A percentile compares a stretch with the other conserved stretches of the same genome.
Evolutionary conservation across 257 asterid species (phyloP).

Genomic region (Fraxinus anomala): DNA sequence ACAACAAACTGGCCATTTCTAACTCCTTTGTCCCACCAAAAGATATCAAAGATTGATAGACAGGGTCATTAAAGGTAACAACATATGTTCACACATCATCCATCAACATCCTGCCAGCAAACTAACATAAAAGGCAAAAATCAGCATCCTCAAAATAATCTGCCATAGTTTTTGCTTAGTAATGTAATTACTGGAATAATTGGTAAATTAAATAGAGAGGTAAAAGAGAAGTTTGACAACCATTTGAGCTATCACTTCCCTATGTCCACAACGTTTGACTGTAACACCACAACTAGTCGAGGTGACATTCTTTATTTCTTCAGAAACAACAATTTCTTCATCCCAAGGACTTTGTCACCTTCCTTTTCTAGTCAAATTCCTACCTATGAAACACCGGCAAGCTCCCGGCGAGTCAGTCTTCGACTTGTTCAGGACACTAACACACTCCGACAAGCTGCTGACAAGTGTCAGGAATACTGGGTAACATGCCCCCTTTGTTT

Average conservation of each 20-base stretch:
- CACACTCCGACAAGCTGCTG: too few relatives aligned
- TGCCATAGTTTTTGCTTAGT: background rate
- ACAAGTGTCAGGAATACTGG: too few relatives aligned
- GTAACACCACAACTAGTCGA: background rate
- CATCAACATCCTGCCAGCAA: slow-evolving; percentile 25
- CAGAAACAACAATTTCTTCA: background rate
- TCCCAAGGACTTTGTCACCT: background rate
- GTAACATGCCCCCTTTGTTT: too few relatives aligned
- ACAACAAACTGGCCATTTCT: slow-evolving; percentile 59
- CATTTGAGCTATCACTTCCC: background rate
- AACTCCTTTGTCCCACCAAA: slow-evolving; percentile 39
- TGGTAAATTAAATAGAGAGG: background rate
- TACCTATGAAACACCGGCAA: too few relatives aligned
- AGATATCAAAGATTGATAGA: slow-evolving; percentile 18
- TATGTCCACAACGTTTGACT: background rate
- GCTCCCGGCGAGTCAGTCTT: too few relatives aligned
- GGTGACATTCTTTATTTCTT: background rate
- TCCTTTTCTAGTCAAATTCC: background rate
- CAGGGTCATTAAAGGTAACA: slow-evolving; percentile 31
- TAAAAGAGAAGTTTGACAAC: slow-evolving; percentile 1
- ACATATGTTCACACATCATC: slow-evolving; percentile 34
- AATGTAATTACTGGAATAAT: background rate
- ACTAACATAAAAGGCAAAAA: background rate
- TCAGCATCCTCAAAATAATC: background rate
- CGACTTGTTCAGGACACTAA: too few relatives aligned